phyloP scores from a whole-genome alignment of 2,329 filamentous ascomycete species.

The Exophiala oligosperma region DNA sequence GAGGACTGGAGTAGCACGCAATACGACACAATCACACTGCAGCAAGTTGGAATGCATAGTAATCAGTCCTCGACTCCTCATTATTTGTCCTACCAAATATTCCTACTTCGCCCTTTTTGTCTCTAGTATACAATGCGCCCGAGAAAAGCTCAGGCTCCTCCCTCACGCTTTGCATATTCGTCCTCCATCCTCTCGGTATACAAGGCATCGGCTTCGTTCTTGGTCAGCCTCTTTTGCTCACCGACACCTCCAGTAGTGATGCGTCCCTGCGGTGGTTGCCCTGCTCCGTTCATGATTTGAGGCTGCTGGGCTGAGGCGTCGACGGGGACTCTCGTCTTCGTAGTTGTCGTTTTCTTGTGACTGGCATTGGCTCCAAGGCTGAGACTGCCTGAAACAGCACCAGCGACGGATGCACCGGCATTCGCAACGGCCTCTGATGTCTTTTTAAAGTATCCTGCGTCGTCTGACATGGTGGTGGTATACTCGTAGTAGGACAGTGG shows the following conservation, averaged over 20 bases:
- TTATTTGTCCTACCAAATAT: no score
- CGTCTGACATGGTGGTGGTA: conserved; percentile 18
- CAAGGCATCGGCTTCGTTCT: conserved; percentile 43
- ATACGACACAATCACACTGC: no score
- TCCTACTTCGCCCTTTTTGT: no score
- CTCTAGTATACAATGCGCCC: neutral
- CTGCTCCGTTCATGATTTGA: conserved; percentile 32
- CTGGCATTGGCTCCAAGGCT: conserved; percentile 18
- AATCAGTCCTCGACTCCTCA: no score
- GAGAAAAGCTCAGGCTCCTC: conserved; percentile 17
- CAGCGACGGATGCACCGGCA: conserved; percentile 20
- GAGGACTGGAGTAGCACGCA: no score
- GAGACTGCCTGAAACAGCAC: conserved; percentile 27
- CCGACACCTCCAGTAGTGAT: conserved; percentile 14
- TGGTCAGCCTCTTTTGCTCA: conserved; percentile 21
- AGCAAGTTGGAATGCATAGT: no score
- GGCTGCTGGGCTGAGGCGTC: conserved; percentile 10
- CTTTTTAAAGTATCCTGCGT: conserved; percentile 23
- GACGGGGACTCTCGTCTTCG: conserved; percentile 4
- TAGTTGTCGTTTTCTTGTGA: conserved; percentile 28
- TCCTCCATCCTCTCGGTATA: conserved; percentile 50
- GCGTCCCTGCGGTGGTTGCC: conserved; percentile 15
- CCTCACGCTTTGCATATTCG: conserved; percentile 47
- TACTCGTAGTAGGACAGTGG: neutral
- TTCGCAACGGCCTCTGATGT: conserved; percentile 27